Conservation (phyloP, 2,329 filamentous ascomycete species). For the Botrytis hyacinthi region DNA sequence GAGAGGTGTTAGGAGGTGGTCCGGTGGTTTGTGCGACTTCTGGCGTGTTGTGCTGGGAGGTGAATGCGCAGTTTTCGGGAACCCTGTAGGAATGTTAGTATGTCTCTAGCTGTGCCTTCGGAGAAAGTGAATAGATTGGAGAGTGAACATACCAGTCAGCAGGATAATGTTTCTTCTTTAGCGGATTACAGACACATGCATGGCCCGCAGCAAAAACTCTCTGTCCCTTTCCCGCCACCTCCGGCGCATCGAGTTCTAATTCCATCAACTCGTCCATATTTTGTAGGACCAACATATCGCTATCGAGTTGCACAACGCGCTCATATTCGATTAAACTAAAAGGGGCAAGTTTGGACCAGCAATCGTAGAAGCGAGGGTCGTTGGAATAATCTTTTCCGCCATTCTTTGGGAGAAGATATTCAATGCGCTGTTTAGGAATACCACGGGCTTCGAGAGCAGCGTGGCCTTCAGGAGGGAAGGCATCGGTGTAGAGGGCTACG, state of each 20-base stretch:
- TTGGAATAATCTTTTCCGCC: constrained; percentile 64
- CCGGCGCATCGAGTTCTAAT: constrained; percentile 63
- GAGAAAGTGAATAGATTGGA: background rate
- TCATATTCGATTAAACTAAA: constrained; percentile 76
- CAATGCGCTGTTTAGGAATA: constrained; percentile 68
- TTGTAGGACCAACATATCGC: constrained; percentile 77
- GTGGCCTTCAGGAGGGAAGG: constrained; percentile 67
- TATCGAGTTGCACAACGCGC: constrained; percentile 79
- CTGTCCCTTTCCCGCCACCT: constrained; percentile 48
- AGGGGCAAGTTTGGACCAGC: constrained; percentile 82
- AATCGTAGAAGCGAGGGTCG: constrained; percentile 84
- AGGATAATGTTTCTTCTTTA: constrained; percentile 77
- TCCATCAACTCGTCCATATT: constrained; percentile 96
- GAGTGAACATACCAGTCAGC: constrained; percentile 56
- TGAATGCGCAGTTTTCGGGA: constrained; percentile 57
- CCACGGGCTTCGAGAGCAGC: constrained; percentile 65
- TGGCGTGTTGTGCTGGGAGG: constrained; percentile 50
- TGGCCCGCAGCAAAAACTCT: constrained; percentile 80
- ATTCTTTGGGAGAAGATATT: constrained; percentile 66
- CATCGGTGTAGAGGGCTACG: constrained; percentile 77
- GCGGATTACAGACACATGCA: constrained; percentile 83
- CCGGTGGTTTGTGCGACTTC: constrained; percentile 48
- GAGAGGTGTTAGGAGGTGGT: constrained; percentile 46
- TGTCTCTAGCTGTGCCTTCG: background rate
- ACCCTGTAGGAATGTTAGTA: constrained; percentile 40